These are phyloP conservation scores for Eimeria maxima DNA, from an alignment of 169 alveolate genomes.

Conservation along the genomic window DNA sequence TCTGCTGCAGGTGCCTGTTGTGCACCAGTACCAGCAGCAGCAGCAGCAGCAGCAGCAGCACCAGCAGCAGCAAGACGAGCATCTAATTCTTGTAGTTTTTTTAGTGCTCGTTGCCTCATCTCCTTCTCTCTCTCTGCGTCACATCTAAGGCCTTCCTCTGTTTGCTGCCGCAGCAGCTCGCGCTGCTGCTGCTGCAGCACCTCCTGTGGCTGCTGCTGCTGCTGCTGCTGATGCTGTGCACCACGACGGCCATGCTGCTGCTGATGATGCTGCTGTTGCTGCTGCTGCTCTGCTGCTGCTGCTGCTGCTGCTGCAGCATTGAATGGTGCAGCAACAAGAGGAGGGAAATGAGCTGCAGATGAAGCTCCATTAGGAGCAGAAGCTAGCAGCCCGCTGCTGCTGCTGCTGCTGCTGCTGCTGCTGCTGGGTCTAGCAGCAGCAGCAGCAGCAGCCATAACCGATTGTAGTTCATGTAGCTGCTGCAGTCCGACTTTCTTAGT, in stretches of 20 bases:
- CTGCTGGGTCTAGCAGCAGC: background rate
- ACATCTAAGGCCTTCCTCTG: conserved; percentile 48
- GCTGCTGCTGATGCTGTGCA: conserved; percentile 38
- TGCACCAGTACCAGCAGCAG: no score
- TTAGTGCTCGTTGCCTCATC: conserved; percentile 53
- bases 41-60: conserved; percentile 49
- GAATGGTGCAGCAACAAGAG: conserved; percentile 31
- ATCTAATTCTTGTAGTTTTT: conserved; percentile 77
- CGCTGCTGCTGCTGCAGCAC: conserved; percentile 65
- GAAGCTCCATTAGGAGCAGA: conserved; percentile 40
- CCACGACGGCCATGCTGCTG: background rate
- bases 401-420: conserved; percentile 62
- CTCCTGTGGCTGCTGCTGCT: conserved; percentile 50
- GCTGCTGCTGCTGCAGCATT: conserved; percentile 15
- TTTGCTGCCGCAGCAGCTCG: background rate
- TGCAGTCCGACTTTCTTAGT: conserved; percentile 66
- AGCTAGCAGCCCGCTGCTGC: conserved; percentile 15
- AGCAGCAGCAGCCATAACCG: conserved; percentile 48
- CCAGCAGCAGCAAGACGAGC: conserved; percentile 73
- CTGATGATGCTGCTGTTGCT: conserved; percentile 50
- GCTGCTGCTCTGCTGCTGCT: conserved; percentile 43
- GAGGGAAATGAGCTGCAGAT: background rate
- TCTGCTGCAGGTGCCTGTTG: background rate
- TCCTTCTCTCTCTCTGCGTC: conserved; percentile 67
- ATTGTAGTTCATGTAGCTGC: conserved; percentile 58